Evolutionary conservation across 495 filamentous ascomycete genomes (phyloP).

Genomic region (Rostrohypoxylon terebratum): DNA sequence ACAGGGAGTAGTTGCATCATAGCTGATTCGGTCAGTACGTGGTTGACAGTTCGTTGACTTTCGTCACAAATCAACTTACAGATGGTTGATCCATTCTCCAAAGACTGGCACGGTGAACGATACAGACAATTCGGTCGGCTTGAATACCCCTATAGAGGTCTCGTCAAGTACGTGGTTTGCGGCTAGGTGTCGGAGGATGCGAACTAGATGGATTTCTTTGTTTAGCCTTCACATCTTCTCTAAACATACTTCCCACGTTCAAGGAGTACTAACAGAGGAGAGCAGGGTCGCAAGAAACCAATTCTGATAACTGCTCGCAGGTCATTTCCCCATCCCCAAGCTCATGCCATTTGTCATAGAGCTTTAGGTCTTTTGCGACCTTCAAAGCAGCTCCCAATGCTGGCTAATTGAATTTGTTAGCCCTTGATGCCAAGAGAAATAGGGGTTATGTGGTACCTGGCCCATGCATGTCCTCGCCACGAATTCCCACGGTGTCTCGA

Average conservation of each 20-base stretch:
- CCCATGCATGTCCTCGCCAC: slow-evolving; percentile 6
- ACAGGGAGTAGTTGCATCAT: background rate
- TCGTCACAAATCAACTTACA: background rate
- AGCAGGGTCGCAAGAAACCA: slow-evolving; percentile 10
- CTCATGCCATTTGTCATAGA: slow-evolving; percentile 8
- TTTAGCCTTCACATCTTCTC: background rate
- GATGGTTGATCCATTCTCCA: slow-evolving; percentile 7
- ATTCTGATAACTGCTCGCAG: background rate
- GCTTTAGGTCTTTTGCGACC: slow-evolving; percentile 2
- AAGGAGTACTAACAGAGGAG: background rate
- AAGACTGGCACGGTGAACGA: slow-evolving; percentile 2
- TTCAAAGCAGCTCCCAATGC: slow-evolving; percentile 6
- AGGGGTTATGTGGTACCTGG: background rate
- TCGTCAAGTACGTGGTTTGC: slow-evolving; percentile 4
- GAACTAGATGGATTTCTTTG: background rate
- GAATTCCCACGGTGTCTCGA: slow-evolving; percentile 3
- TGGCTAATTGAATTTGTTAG: background rate
- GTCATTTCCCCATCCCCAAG: background rate
- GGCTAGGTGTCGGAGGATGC: slow-evolving; percentile 3
- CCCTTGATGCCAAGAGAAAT: background rate
- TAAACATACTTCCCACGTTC: background rate
- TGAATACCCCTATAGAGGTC: slow-evolving; percentile 9
- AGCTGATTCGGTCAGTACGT: too few relatives aligned
- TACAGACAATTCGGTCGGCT: slow-evolving; percentile 1
- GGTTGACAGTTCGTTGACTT: too few relatives aligned